Base-by-base conservation (phyloP, 2,329 filamentous ascomycete genomes). In the Parastagonospora avenae region DNA sequence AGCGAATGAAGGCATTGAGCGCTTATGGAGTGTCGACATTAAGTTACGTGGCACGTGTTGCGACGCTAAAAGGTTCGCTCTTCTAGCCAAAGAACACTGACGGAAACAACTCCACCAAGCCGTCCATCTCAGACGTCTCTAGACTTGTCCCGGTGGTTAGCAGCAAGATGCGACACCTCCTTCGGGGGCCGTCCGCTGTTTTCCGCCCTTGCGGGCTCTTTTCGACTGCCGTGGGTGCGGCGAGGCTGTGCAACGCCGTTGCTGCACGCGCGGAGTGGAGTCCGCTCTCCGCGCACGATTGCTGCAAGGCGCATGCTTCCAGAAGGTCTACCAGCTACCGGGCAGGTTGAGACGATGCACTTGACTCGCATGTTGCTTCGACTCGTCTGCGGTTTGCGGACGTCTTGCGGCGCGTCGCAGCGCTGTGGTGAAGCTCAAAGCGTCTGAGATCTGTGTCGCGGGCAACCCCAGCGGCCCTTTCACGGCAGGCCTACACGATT, bases 371-470 rank as follows among this genome's bases (percentile, higher is more conserved):
- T 37, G 57, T 58, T 52, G 55, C 63, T 63, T 50, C 50, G 46
- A 32, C 44, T 44, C 52, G 53, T 59, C 58, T 56, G 58, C 59
- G 42, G 55, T 52, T 39, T 47, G 49, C 52, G 46, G 50, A 50
- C 44, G 50, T 48, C 37, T 55, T 58, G 57, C 55, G 40, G 50
- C 38, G 48, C 42, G 61, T 70, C 61, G 62, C 62, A 69, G 60
- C 39, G 27, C 46, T 40, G 53, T 62, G 62, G 64, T 72, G 68
- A 64, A 60, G 64, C 52, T 44, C 30, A 40, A 52, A 59, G 8
- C 56, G 66, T 68, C 59, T 52, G 65, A 63, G 55, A 56, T 62
- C 50, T 63, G 64, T 67, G 49, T 68, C 67, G 62, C 42, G 51
- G 33, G 49, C 51, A 35, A 16, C 27, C 50, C 30, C 49, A 48